phyloP scores from a whole-genome alignment of 2,329 filamentous ascomycete species.

The Ceratocystis alfenasii region DNA sequence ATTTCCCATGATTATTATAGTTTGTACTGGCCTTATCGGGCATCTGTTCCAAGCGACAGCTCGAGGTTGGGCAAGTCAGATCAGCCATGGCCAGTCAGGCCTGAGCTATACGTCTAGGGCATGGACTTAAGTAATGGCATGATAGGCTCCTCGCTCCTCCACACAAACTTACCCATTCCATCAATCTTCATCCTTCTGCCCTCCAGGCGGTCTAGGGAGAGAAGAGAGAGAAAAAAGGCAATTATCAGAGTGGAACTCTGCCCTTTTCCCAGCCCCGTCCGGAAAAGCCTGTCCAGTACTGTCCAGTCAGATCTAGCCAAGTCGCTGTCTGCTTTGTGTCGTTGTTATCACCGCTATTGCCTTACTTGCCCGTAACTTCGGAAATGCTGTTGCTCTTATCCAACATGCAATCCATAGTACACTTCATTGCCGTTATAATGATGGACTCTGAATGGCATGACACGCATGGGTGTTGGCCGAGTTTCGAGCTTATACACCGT shows the following conservation, averaged over 20 bases:
- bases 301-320: not conserved
- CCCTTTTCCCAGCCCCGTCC: not conserved
- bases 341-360: not conserved
- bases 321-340: not conserved
- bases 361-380: no score
- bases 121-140: not conserved
- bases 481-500: not conserved
- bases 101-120: not conserved
- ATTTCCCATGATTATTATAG: not conserved
- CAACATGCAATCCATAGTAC: no score
- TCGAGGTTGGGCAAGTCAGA: not conserved
- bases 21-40: not conserved
- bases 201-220: not conserved
- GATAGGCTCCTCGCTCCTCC: conserved; percentile 1
- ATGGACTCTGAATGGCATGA: no score
- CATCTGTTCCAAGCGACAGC: not conserved
- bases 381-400: no score
- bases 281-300: not conserved
- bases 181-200: conserved; percentile 1
- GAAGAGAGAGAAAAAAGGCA: not conserved
- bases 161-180: not conserved
- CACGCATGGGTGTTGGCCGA: no score
- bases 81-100: not conserved
- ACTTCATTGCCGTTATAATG: no score
- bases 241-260: not conserved